A percentile compares a stretch with the other conserved stretches of the same genome.
Evolutionary conservation across 2,329 filamentous ascomycete genomes (phyloP).

Genomic region (Cladosporium cucumerinum): DNA sequence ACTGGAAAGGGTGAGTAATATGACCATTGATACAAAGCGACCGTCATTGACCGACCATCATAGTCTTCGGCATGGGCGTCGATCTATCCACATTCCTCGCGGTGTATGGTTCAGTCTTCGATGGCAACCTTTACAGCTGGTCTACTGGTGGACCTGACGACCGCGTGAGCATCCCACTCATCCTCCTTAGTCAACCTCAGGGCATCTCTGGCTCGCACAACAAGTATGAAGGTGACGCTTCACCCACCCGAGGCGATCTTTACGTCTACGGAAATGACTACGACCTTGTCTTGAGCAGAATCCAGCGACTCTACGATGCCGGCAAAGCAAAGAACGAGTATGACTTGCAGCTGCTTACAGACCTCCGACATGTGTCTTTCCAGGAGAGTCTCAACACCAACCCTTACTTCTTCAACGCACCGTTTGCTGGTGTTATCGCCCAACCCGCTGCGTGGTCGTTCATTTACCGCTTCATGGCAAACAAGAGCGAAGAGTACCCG

Average conservation of each 20-base stretch:
- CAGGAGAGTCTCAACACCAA: conserved; percentile 29
- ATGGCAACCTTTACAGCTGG: conserved; percentile 28
- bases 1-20: conserved; percentile 23
- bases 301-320: conserved; percentile 31
- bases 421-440: conserved; percentile 27
- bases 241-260: conserved; percentile 34
- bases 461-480: conserved; percentile 32
- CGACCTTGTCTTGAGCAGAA: conserved; percentile 25
- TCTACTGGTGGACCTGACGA: conserved; percentile 31
- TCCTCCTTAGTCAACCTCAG: conserved; percentile 26
- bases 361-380: neutral
- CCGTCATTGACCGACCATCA: neutral
- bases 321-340: conserved; percentile 23
- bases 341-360: conserved; percentile 17
- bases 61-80: conserved; percentile 35
- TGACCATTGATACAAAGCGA: neutral
- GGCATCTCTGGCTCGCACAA: conserved; percentile 32
- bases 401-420: conserved; percentile 34
- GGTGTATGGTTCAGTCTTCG: conserved; percentile 33
- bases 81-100: conserved; percentile 34
- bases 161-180: conserved; percentile 14
- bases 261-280: conserved; percentile 31
- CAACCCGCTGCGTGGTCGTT: conserved; percentile 29
- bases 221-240: conserved; percentile 37
- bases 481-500: conserved; percentile 27